Evolutionary conservation across 1,139 yeast genomes (phyloP).

Genomic region (Groenewaldozyma auringiensis): DNA sequence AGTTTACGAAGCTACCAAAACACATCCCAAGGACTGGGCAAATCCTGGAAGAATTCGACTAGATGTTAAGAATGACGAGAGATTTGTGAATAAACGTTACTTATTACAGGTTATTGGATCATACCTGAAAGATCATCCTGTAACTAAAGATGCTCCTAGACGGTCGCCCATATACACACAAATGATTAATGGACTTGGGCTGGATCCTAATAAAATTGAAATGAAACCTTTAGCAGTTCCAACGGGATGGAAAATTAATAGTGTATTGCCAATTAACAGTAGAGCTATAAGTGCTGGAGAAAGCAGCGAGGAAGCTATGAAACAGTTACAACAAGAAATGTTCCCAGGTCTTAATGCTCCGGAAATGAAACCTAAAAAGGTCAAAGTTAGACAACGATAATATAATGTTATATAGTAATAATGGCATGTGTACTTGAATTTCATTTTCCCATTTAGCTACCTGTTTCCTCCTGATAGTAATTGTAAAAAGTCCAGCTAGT

Average conservation of each 20-base stretch:
- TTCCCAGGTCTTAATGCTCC: conserved; percentile 26
- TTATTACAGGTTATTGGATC: conserved; percentile 54
- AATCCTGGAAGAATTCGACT: conserved; percentile 92
- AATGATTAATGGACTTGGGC: conserved; percentile 39
- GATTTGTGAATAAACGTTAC: conserved; percentile 53
- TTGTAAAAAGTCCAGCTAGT: too few relatives aligned
- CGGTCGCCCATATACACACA: conserved; percentile 48
- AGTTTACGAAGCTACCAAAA: conserved; percentile 54
- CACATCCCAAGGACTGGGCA: conserved; percentile 96
- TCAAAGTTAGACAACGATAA: conserved; percentile 18
- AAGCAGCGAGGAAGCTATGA: conserved; percentile 57
- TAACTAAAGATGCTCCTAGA: conserved; percentile 56
- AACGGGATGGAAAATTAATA: conserved; percentile 76
- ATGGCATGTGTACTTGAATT: neutral
- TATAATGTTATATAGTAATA: neutral
- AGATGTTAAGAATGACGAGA: conserved; percentile 29
- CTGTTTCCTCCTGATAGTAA: too few relatives aligned
- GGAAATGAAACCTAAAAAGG: conserved; percentile 22
- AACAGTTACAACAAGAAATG: conserved; percentile 33
- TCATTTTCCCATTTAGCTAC: neutral
- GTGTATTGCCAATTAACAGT: conserved; percentile 78
- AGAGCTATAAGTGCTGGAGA: conserved; percentile 78
- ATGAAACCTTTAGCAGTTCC: conserved; percentile 68
- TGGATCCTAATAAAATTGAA: conserved; percentile 14
- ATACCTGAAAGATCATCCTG: conserved; percentile 60